Base-by-base conservation (phyloP, 805 yeast genomes). In the Yamadazyma akitaensis region DNA sequence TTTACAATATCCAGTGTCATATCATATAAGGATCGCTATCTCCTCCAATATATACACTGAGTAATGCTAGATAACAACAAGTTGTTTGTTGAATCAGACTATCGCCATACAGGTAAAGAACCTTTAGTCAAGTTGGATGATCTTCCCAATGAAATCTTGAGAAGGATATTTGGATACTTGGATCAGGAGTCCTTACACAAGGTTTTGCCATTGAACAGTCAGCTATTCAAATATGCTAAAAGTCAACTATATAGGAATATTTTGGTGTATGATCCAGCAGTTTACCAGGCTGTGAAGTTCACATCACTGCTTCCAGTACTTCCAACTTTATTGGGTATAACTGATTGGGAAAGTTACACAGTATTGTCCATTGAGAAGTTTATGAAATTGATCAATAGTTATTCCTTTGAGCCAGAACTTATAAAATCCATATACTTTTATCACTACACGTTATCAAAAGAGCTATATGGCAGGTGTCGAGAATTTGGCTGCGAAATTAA, bases 381-480 rank as follows among this genome's bases (percentile, higher is more conserved):
- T 32, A 11, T 33, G 36, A 24, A 41, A 18, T 10, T 41, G n/a
- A 41, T 41, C 30, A 19, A 24, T 24, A n/a, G 43, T 16, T 41
- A 41, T 24, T 13, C 38, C 14, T 41, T 41, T 30, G 43, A 41
- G 14, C 37, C 43, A 7, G 5, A 33, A 11, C 36, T 41, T 19
- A 33, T 41, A 8, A 33, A 33, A 14, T 32, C 30, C n/a, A 19
- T 41, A 7, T 41, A 32, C 16, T 41, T 41, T 41, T 41, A 41
- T 16, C 30, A 21, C n/a, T 41, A 24, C 21, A 5, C 13, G 8
- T 37, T 33, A 8, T 13, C 37, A 8, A 21, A 28, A 16, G 31
- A 32, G 18, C 21, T 41, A 13, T 41, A 31, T 33, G 16, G 9
- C 2, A 19, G 36, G 26, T 36, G 39, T 19, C 39, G 39, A 10